These are phyloP conservation scores for Pichia californica DNA, from an alignment of 805 yeast species.

Conservation along the genomic window DNA sequence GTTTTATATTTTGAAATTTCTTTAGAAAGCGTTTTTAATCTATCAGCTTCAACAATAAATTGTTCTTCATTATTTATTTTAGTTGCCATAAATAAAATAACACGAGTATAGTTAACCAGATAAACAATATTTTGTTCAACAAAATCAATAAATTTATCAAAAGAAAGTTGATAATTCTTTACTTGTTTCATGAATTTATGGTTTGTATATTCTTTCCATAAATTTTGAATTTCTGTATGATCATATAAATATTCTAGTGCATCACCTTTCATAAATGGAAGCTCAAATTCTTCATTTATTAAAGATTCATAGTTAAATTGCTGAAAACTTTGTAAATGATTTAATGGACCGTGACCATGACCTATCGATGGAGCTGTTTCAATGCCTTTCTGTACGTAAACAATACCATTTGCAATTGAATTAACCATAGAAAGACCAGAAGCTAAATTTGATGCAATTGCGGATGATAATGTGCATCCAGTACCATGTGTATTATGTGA, in stretches of 20 bases:
- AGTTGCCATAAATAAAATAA: conserved; percentile 58
- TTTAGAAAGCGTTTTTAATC: conserved; percentile 42
- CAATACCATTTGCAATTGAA: conserved; percentile 52
- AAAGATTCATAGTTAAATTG: conserved; percentile 2
- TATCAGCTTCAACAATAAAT: conserved; percentile 43
- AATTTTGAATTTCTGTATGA: conserved; percentile 48
- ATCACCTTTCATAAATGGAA: conserved; percentile 26
- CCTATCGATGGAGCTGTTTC: conserved; percentile 31
- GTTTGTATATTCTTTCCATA: conserved; percentile 53
- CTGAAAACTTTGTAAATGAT: conserved; percentile 39
- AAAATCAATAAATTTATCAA: conserved; percentile 38
- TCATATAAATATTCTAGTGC: conserved; percentile 41
- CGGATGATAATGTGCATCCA: conserved; percentile 81
- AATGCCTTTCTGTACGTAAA: conserved; percentile 64
- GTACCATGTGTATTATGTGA: conserved; percentile 71
- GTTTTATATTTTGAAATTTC: conserved; percentile 54
- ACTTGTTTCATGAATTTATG: conserved; percentile 57
- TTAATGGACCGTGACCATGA: conserved; percentile 58
- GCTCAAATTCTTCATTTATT: neutral
- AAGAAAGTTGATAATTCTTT: conserved; percentile 45
- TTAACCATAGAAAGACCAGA: conserved; percentile 38
- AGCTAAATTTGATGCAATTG: conserved; percentile 73
- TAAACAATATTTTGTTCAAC: conserved; percentile 65
- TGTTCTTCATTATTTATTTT: conserved; percentile 51
- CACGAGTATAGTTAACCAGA: conserved; percentile 58